A percentile compares a stretch with the other conserved stretches of the same genome.
These are phyloP conservation scores for Rhexocercosporidium sp. DNA, from an alignment of 2,329 filamentous ascomycete species.

Conservation along the genomic window DNA sequence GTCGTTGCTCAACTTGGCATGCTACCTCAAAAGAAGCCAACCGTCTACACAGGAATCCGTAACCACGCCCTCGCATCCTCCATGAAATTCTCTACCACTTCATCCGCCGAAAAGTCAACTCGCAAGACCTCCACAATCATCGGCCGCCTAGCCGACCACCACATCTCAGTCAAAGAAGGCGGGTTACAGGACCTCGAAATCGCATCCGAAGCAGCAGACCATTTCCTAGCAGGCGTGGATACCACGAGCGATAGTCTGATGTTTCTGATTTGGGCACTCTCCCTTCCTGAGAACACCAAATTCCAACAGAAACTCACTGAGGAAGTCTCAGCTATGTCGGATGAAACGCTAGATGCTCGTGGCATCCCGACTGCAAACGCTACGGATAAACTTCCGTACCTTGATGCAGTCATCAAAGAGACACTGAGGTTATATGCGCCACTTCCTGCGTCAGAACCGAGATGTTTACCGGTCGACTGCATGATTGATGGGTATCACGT, in stretches of 20 bases:
- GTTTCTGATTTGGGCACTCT: slow-evolving; percentile 56
- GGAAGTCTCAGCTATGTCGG: slow-evolving; percentile 46
- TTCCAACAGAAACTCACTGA: slow-evolving; percentile 52
- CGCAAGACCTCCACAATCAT: slow-evolving; percentile 44
- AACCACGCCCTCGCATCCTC: slow-evolving; percentile 46
- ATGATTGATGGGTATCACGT: slow-evolving; percentile 47
- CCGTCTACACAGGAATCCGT: slow-evolving; percentile 57
- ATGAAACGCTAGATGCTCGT: slow-evolving; percentile 33
- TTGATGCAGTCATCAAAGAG: slow-evolving; percentile 57
- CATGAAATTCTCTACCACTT: slow-evolving; percentile 25
- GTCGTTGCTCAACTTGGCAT: slow-evolving; percentile 43
- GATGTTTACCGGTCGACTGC: slow-evolving; percentile 45
- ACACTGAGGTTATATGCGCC: slow-evolving; percentile 55
- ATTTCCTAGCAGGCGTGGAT: slow-evolving; percentile 58
- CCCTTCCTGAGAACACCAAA: slow-evolving; percentile 46
- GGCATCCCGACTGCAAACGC: slow-evolving; percentile 45
- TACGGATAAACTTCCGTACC: slow-evolving; percentile 48
- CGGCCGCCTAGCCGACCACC: slow-evolving; percentile 45
- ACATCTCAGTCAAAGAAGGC: slow-evolving; percentile 35
- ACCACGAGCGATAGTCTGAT: slow-evolving; percentile 58
- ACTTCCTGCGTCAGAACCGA: slow-evolving; percentile 56
- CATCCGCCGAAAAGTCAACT: slow-evolving; percentile 14
- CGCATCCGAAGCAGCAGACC: slow-evolving; percentile 58
- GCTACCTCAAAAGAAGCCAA: slow-evolving; percentile 55
- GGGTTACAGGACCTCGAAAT: slow-evolving; percentile 51